Evolutionary conservation across 768 basidiomycete genomes (phyloP).

Genomic region (Mrakia gelida): DNA sequence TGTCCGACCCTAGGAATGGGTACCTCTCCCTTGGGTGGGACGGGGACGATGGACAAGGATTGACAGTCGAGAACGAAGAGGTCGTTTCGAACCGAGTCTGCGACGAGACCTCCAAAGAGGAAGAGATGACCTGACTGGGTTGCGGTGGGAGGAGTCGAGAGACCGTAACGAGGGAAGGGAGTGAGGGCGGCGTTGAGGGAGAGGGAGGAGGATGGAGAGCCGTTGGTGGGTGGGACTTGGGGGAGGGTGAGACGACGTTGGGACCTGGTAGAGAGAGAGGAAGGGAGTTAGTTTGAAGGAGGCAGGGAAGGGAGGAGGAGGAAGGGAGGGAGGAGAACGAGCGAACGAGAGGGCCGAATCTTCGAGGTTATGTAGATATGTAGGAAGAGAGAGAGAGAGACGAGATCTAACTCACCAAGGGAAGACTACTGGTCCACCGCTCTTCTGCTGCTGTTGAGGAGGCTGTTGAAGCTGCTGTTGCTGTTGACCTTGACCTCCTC

Average conservation of each 20-base stretch:
- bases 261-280: conserved; percentile 16
- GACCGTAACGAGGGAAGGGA: conserved; percentile 95
- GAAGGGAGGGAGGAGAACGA: neutral
- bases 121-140: conserved; percentile 71
- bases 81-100: conserved; percentile 84
- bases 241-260: conserved; percentile 29
- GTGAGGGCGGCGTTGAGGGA: conserved; percentile 53
- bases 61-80: conserved; percentile 67
- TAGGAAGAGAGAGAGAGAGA: neutral
- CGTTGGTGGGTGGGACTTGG: neutral
- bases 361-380: neutral
- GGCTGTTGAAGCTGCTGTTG: neutral
- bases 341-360: neutral
- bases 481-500: conserved; percentile 11
- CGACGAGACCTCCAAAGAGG: conserved; percentile 93
- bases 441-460: neutral
- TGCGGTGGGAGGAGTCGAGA: conserved; percentile 75
- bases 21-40: conserved; percentile 83
- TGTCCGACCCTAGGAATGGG: conserved; percentile 93
- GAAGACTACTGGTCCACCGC: neutral
- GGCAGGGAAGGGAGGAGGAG: neutral
- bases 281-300: neutral
- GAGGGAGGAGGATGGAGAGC: conserved; percentile 13
- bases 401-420: neutral
- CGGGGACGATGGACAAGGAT: conserved; percentile 63